Base-by-base conservation (phyloP, 2,329 filamentous ascomycete species). In the Arthrobotrys megalospora region DNA sequence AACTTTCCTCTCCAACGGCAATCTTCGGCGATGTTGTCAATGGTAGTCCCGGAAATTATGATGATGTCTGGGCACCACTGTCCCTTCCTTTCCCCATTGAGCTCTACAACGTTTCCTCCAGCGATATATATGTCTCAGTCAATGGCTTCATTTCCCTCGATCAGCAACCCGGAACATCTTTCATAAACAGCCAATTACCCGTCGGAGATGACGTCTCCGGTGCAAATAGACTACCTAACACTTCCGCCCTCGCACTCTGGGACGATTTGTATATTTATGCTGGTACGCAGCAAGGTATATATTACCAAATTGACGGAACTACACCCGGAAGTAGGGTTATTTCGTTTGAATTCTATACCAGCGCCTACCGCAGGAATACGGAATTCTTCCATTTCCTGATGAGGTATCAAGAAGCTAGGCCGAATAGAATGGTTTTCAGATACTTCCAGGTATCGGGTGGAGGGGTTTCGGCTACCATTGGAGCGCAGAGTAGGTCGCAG, bases 351-450 rank as follows among this genome's bases (percentile, higher is more conserved):
- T 79, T 58, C 55, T 79, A 79, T 43, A 73, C 70, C 3, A 79
- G 76, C 12, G 69, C 69, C 0, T 79, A 75, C 19, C 47, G 53
- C 28, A 41, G 69, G 19, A 73, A 28, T 21, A 8, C 68, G 1
- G 76, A 79, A 45, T 79, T 73, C 60, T 75, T 68, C 32, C 76
- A 79, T 12, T 79, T 79, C 47, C 43, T 73, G 47, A 62, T 79
- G 21, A 68, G 70, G 21, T 79, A 78, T 66, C 55, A 75, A 6
- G 69, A 79, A 24, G 76, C 60, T n/a, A 69, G 14, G 32, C 76
- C 76, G 11, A 65, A 65, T 38, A 19, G 55, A 11, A 53, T 75
- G 38, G 70, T 64, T 16, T 73, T 65, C 28, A 69, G 34, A 14
- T 79, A 79, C 43, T 79, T 73, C 63, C 45, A 73, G 48, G 70